Base-by-base conservation (phyloP, 139 green algal species). In the Chlorella sp. region DNA sequence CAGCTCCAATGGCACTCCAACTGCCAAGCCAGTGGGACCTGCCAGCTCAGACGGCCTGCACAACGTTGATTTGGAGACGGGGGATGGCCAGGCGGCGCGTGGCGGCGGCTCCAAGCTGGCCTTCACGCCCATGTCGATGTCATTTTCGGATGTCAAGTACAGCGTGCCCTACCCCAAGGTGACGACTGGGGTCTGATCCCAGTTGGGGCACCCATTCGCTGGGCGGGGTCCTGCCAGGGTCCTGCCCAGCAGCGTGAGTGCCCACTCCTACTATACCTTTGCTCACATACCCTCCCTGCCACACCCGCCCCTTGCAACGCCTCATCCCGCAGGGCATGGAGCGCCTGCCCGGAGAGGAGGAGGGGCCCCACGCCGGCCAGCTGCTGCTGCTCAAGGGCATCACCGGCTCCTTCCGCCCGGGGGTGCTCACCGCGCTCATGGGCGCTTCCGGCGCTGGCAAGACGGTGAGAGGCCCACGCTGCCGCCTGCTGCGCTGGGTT, bases 371-470 rank as follows among this genome's bases (percentile, higher is more conserved):
- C 43, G 48, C 67, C 67, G 88, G 87, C 74, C 54, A 74, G 8
- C 90, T 90, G 22, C 84, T 87, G 24, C 80, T 46, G 38, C 77
- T 69, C 54, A 79, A 38, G 48, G 51, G 44, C 28, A 76, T 78
- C 24, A 73, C 60, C 26, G 80, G 80, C 67, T 54, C 68, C 69
- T 76, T 43, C 62, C 73, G 60, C 76, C 85, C 72, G 54, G 89
- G 89, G 22, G 48, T 92, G 26, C 80, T 93, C n/a, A 93, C 90
- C 30, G 89, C 89, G 28, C 89, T 93, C 8, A 87, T 93, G 87
- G 90, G 90, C 26, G 87, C 81, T 44, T 86, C 85, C 9, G 90
- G 90, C 28, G 90, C 90, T 4, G 90, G 90, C 44, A 93, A 93
- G 83, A 93, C 89, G 38, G 92, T 90, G 43, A 80, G 92, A 34